These are phyloP conservation scores for Aspergillus sclerotioniger DNA, from an alignment of 495 filamentous ascomycete species.

Conservation along the genomic window DNA sequence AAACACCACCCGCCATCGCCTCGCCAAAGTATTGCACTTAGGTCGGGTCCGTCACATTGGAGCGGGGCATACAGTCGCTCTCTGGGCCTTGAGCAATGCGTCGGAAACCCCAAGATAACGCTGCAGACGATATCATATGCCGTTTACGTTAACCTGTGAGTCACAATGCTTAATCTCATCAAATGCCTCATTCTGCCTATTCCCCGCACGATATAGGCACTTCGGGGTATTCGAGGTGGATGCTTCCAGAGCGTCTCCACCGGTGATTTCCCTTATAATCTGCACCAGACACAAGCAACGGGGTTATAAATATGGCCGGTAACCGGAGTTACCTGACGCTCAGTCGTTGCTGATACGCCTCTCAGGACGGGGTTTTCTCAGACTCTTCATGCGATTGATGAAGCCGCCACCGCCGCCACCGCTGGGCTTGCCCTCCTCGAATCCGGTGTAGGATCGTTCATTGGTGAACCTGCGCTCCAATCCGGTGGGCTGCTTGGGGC, in stretches of 20 bases:
- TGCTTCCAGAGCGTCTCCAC: slow-evolving; percentile 5
- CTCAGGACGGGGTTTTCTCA: slow-evolving; percentile 60
- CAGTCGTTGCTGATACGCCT: slow-evolving; percentile 39
- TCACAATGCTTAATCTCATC: neutral
- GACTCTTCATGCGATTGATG: slow-evolving; percentile 81
- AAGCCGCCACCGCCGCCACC: slow-evolving; percentile 59
- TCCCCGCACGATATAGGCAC: neutral
- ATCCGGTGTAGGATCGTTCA: slow-evolving; percentile 51
- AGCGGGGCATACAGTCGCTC: neutral
- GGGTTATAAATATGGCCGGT: neutral
- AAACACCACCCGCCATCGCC: neutral
- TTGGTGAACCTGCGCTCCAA: slow-evolving; percentile 69
- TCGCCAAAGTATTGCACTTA: neutral
- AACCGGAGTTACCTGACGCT: slow-evolving; percentile 1
- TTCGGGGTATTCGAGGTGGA: neutral
- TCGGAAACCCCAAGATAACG: neutral
- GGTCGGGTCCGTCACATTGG: neutral
- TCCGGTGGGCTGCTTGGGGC: slow-evolving; percentile 51
- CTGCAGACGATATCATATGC: neutral
- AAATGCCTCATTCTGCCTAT: neutral
- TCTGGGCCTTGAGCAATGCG: neutral
- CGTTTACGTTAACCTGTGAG: neutral
- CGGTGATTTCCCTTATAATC: neutral
- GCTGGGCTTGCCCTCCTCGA: slow-evolving; percentile 43
- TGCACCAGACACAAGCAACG: neutral